Base-by-base conservation (phyloP, 2,329 filamentous ascomycete genomes). In the Tolypocladium amazonense region DNA sequence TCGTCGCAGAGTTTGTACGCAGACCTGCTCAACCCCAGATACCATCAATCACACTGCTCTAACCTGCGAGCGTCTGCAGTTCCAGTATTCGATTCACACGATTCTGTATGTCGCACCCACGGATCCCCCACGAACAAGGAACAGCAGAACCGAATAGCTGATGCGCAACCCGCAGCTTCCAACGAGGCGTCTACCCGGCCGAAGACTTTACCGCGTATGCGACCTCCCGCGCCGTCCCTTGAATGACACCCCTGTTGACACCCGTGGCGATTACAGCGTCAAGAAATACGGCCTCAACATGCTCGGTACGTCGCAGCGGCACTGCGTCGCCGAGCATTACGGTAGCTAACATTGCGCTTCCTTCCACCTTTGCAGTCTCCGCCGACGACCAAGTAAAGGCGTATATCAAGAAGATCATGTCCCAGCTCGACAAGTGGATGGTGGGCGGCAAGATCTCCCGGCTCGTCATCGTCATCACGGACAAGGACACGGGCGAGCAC, bases 281-380 rank as follows among this genome's bases (percentile, higher is more conserved):
- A 99, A 99, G 79, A 99, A 99, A 78, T 99, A 99, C 88, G 94
- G 94, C 68, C 84, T 99, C 69, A 97, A 96, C 70, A 96, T 97
- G 92, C 89, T 96, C 68, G 84, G 86, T 89, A 74, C 64, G 47
- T 50, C 45, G 3, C 47, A 0, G 25, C 6, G 25, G 4, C 25
- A 11, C 4, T 30, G 4, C 8, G 11, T 12, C 23, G 4, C 3
- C 23, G 23, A 14, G 18, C 6, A 15, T 25, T 4, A 27, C 2
- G n/a, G 33, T 18, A 18, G 56, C 63, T 65, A 59, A 69, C 61
- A 37, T n/a, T 20, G 45, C 4, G 2, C 0, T 15, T 35, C 25
- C 0, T 15, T 35, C 25, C 27, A 14, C 39, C 39, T 4, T 1
- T 43, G 12, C 71, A 87, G 92, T 97, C 57, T 95, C 93, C 38